Evolutionary conservation across 768 basidiomycete genomes (phyloP), one percentile per base, ranked within the genome.

Genomic region (Myochromella boudieri): DNA sequence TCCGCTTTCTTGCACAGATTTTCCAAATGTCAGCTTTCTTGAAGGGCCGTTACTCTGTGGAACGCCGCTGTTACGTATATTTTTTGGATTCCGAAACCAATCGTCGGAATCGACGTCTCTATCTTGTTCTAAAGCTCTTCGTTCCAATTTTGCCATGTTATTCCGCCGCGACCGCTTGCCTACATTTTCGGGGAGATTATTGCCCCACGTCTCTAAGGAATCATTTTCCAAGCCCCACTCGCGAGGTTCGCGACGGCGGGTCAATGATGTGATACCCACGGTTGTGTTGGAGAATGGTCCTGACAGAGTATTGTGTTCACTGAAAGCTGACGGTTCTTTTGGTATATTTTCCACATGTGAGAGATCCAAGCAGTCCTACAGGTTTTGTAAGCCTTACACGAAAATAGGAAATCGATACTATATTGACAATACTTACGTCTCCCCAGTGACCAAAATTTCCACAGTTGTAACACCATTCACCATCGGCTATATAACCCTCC

Each of bases 391-490:
- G 37, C 29, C 29, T 10, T 49, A 25, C 9, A 41, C 34, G 11
- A 36, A 3, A 27, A 26, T 12, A 15, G 26, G 41, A 36, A 36
- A n/a, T 34, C 7, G 26, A 42, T 27, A 21, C 18, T 24, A 37
- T 12, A 26, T 28, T 14, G 5, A 25, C 14, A 28, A 20, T 36
- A 71, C 85, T 66, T 58, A 91, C 89, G 56, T 91, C 90, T 37
- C 90, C 90, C 61, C 85, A 77, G 63, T 92, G 90, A 3, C 87
- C 89, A 41, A 64, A 63, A 22, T 68, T 68, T 32, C 85, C 90
- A 53, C 90, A 92, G 54, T 87, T 87, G 60, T 90, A 88, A 61
- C 90, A 92, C 85, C 85, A 91, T 54, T 80, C 72, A 58, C 88
- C 87, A 26, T 66, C 63, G 4, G 78, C 85, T 44, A 91, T 82